Evolutionary conservation across 805 yeast genomes (phyloP), one percentile per base, ranked within the genome.

Genomic region (Wickerhamomyces queroliae): DNA sequence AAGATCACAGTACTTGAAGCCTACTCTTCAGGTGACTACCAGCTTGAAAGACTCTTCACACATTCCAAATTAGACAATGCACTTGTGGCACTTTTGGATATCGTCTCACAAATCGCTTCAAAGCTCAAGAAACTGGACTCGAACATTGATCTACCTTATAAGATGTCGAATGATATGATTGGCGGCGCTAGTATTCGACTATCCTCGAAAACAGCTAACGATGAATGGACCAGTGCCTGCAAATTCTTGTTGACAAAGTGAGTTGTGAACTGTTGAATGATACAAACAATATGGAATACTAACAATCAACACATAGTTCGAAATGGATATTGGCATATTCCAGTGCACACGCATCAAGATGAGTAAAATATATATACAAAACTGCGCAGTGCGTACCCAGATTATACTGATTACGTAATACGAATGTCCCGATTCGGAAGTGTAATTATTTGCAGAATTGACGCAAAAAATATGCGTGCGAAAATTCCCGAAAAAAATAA

Each of bases 201-300:
- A 2, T 76, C 85, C 2, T 73, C 85, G 3, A 67, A 71, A 42
- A 62, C 71, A 4, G 74, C 82, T 1, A 82, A 81, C 55, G 77
- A 78, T 33, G 87, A 83, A 45, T 90, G 98, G 98, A 87, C 96
- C 0, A 76, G 82, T 20, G 91, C 95, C 1, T 89, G 96, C 62
- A 83, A 84, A 51, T 84, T 79, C 53, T 65, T 91, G 11, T 63
- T 90, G 35, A 85, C 93, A 0, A 78, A 91, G 41, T 32, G 20
- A 24, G 34, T 28, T 18, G 5, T 21, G 27, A 10, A 17, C 20
- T 13, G 5, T 16, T n/a, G n/a, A 17, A 23, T 5, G 8, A 23
- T 9, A 28, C 5, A 18, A 12, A 11, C n/a, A 5, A 9, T n/a
- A 11, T 3, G 8, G 19, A 13, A 20, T 16, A 34, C 32, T 25